phyloP scores from a whole-genome alignment of 192 early-diverging fungal genomes.

The Coemansia sp. region DNA sequence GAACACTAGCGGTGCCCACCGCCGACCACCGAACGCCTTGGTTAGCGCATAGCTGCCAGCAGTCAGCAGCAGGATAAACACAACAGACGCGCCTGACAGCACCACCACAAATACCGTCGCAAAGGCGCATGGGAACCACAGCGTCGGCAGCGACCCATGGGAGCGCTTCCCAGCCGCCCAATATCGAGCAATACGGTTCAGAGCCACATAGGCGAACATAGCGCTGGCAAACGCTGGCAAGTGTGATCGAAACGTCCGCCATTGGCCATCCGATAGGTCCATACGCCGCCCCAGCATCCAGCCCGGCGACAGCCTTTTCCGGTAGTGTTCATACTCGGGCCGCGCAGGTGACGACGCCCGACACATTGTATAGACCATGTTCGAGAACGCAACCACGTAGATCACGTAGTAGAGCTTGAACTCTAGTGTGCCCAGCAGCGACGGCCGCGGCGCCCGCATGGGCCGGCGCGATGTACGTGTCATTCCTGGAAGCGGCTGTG shows the following conservation, averaged over 20 bases:
- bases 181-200: conserved; percentile 14
- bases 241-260: conserved; percentile 47
- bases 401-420: conserved; percentile 70
- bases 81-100: conserved; percentile 64
- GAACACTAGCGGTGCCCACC: conserved; percentile 57
- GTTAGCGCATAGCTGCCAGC: conserved; percentile 63
- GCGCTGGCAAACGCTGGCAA: conserved; percentile 41
- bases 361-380: conserved; percentile 61
- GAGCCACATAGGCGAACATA: conserved; percentile 25
- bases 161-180: neutral
- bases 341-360: conserved; percentile 38
- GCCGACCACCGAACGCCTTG: conserved; percentile 44
- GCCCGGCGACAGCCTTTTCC: conserved; percentile 49
- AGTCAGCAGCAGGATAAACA: conserved; percentile 69
- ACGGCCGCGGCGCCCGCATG: conserved; percentile 68
- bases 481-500: conserved; percentile 9
- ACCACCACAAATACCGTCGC: conserved; percentile 58
- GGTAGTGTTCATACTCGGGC: conserved; percentile 37
- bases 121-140: conserved; percentile 56
- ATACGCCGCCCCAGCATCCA: conserved; percentile 69
- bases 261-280: conserved; percentile 49
- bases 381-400: conserved; percentile 53
- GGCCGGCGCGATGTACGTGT: conserved; percentile 49
- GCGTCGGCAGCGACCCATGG: conserved; percentile 21
- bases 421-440: conserved; percentile 60